Base-by-base conservation (phyloP, 495 filamentous ascomycete genomes). In the Penicillium crystallinum region DNA sequence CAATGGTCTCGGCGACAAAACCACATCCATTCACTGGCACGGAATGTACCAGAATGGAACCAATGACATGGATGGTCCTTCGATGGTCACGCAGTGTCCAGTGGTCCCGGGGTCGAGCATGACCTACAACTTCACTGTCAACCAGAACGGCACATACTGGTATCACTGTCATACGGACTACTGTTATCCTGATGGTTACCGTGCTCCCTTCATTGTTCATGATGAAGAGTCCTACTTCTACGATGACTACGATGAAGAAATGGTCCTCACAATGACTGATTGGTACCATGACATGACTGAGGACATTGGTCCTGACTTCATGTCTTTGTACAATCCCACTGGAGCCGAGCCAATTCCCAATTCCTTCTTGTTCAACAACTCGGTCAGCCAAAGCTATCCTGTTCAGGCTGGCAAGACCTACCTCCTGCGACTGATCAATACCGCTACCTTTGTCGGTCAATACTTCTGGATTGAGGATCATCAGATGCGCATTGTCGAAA, bases 401-500 rank as follows among this genome's bases (percentile, higher is more conserved):
- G 79, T 92, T 1, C 57, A 82, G 48, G 80, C 90, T 0, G 84
- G 83, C 10, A 91, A 85, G 63, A 95, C 89, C 0, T 96, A 96
- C 52, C 72, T 91, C 11, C 77, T 96, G 62, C 83, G 84, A 12
- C 73, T 92, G 49, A 68, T 89, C 63, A 93, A 93, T 63, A 83
- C 88, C 37, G 84, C 80, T 3, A 85, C 84, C 12, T 89, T 89
- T 63, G 78, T 84, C 49, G 79, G 87, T 62, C 68, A 91, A 57
- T 88, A 87, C 77, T 82, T 91, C 68, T 88, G 84, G 77, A 83
- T 91, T 62, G 84, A 90, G 50, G 83, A 80, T 5, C 87, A 91
- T 55, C 81, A 75, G 45, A 76, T 85, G 43, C 72, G 59, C 17
- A 74, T 89, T 29, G 73, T 83, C 23, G 81, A 81, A 59, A 67